A percentile compares a stretch with the other conserved stretches of the same genome.
phyloP scores from a whole-genome alignment of 352 stramenopile species.

The Phytophthora colocasiae region DNA sequence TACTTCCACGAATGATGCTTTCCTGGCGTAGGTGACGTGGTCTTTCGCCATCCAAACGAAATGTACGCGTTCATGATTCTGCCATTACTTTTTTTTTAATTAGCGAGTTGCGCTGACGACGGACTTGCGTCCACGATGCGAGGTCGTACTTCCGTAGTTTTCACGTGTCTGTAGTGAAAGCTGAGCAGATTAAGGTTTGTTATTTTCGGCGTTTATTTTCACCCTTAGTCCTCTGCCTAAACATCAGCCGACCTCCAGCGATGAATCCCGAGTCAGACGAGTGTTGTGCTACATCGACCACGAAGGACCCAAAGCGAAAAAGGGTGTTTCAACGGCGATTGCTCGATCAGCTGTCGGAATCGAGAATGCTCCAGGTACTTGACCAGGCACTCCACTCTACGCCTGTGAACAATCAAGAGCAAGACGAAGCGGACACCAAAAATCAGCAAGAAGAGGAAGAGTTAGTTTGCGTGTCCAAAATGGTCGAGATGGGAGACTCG shows the following conservation, averaged over 20 bases:
- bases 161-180: no score
- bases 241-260: background rate
- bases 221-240: no score
- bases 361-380: slow-evolving; percentile 71
- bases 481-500: slow-evolving; percentile 54
- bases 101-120: no score
- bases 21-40: no score
- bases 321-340: slow-evolving; percentile 60
- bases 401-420: slow-evolving; percentile 34
- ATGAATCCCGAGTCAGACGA: slow-evolving; percentile 42
- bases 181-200: slow-evolving; percentile 5
- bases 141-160: no score
- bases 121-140: no score
- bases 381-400: slow-evolving; percentile 48
- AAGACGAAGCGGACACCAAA: slow-evolving; percentile 26
- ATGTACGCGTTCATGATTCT: no score
- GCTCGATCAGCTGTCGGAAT: slow-evolving; percentile 71
- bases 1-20: no score
- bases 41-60: no score
- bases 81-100: no score
- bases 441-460: slow-evolving; percentile 60
- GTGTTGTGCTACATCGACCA: background rate
- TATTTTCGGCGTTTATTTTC: slow-evolving; percentile 25
- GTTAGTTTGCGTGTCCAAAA: slow-evolving; percentile 77
- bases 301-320: slow-evolving; percentile 19